Base-by-base conservation (phyloP, 1,139 yeast species). In the Candida buenavistaensis region DNA sequence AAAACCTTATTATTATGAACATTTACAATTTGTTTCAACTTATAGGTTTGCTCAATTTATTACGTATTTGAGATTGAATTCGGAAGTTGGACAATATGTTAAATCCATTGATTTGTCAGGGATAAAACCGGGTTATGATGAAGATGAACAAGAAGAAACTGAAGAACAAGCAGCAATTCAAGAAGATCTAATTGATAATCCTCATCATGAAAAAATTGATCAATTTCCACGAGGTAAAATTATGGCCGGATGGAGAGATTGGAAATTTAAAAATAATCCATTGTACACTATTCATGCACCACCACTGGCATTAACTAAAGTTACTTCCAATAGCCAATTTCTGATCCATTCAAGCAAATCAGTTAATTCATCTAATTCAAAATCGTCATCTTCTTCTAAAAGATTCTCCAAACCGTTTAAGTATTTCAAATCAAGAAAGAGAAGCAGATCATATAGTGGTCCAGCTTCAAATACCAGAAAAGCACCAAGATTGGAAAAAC, bases 241-340 rank as follows among this genome's bases (percentile, higher is more conserved):
- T 3, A 54, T 66, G 29, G 92, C 95, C 0, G 84, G 92, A 10
- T 87, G 96, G 96, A 71, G 95, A 51, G 96, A 87, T 55, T 85
- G 95, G 95, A 82, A 85, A 49, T 81, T 73, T 47, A 72, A 83
- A 42, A 75, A 73, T 30, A 88, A 83, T 54, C 86, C 90, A 1
- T 54, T 84, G 19, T 84, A 83, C 53, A 53, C 70, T 2, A 45
- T 58, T 16, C 64, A 57, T 37, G 50, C 57, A 0, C 43, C 55
- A 1, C 46, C 53, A 1, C 26, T n/a, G n/a, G n/a, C 42, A 9
- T 47, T 63, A 25, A 52, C 63, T 4, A 61, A 57, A 38, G 46
- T 54, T 22, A 41, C 52, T 9, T 55, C 67, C 1, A 54, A 62
- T 40, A 48, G 59, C 1, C 61, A 54, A 26, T 33, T 30, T n/a